Evolutionary conservation across 805 yeast genomes (phyloP).

Genomic region (Metschnikowia borealis): DNA sequence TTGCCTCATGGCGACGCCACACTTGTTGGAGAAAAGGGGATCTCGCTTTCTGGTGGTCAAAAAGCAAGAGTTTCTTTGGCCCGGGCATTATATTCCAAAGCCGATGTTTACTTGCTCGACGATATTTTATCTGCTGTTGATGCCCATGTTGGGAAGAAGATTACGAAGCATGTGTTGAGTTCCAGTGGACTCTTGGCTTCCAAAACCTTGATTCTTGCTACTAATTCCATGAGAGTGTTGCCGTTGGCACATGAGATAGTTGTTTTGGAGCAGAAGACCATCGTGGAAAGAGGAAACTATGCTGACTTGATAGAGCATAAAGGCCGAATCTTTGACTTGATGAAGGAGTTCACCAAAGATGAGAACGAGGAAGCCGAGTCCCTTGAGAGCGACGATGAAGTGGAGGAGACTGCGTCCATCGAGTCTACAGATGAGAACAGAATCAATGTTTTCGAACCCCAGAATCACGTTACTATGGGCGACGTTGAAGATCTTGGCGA

Average conservation of each 20-base stretch:
- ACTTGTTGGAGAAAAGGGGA: slow-evolving; percentile 58
- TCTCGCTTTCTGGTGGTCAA: slow-evolving; percentile 60
- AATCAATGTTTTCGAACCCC: slow-evolving; percentile 6
- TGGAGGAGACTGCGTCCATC: slow-evolving; percentile 5
- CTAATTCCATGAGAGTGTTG: slow-evolving; percentile 54
- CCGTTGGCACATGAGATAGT: slow-evolving; percentile 57
- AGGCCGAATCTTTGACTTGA: slow-evolving; percentile 32
- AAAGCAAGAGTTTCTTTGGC: slow-evolving; percentile 63
- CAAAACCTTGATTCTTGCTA: slow-evolving; percentile 54
- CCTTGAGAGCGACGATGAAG: slow-evolving; percentile 12
- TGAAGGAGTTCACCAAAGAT: slow-evolving; percentile 29
- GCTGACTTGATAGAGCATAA: slow-evolving; percentile 40
- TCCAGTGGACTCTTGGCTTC: slow-evolving; percentile 48
- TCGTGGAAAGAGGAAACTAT: slow-evolving; percentile 57
- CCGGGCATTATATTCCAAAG: slow-evolving; percentile 61
- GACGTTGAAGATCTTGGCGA: slow-evolving; percentile 18
- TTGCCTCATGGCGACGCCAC: slow-evolving; percentile 53
- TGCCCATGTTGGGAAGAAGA: slow-evolving; percentile 60
- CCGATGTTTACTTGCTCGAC: slow-evolving; percentile 57
- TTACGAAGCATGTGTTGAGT: slow-evolving; percentile 44
- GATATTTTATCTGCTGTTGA: slow-evolving; percentile 71
- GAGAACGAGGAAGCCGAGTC: slow-evolving; percentile 13
- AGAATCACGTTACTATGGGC: slow-evolving; percentile 18
- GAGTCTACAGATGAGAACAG: slow-evolving; percentile 10
- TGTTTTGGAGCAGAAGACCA: slow-evolving; percentile 50